These are phyloP conservation scores for Clarireedia paspali DNA, from an alignment of 2,329 filamentous ascomycete genomes.

Conservation along the genomic window DNA sequence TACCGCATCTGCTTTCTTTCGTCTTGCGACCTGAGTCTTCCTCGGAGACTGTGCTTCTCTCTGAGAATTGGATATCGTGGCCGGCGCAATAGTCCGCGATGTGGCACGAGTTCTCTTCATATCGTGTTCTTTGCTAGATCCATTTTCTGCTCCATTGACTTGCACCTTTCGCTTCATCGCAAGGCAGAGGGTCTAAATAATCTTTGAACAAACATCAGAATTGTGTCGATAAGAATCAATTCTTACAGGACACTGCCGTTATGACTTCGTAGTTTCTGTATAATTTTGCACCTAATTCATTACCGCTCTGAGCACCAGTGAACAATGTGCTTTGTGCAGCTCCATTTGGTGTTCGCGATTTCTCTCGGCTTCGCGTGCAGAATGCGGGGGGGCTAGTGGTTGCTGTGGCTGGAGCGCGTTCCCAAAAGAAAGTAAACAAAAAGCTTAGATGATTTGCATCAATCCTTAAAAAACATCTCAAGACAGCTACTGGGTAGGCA, in stretches of 20 bases:
- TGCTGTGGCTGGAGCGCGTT: background rate
- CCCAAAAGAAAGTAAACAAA: constrained; percentile 8
- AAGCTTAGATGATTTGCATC: background rate
- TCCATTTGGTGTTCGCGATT: background rate
- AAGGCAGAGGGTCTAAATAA: background rate
- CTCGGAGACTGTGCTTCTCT: background rate
- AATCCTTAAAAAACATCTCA: background rate
- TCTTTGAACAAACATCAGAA: background rate
- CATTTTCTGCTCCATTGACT: constrained; percentile 7
- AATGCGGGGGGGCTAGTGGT: background rate
- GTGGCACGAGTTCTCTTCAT: constrained; percentile 14
- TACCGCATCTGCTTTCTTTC: background rate
- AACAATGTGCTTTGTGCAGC: no score
- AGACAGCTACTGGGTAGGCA: background rate
- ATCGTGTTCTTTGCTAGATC: constrained; percentile 6
- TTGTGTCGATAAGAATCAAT: background rate
- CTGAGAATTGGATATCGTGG: background rate
- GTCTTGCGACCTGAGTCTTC: background rate
- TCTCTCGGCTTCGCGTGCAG: background rate
- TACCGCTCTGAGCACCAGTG: no score
- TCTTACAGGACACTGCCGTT: background rate
- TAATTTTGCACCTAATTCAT: no score
- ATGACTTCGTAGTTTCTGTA: background rate
- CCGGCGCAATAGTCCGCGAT: background rate
- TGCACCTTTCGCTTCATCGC: constrained; percentile 20